Evolutionary conservation across 306 rosid genomes (phyloP), one percentile per base, ranked within the genome.

Genomic region (Citrullus colocynthis): DNA sequence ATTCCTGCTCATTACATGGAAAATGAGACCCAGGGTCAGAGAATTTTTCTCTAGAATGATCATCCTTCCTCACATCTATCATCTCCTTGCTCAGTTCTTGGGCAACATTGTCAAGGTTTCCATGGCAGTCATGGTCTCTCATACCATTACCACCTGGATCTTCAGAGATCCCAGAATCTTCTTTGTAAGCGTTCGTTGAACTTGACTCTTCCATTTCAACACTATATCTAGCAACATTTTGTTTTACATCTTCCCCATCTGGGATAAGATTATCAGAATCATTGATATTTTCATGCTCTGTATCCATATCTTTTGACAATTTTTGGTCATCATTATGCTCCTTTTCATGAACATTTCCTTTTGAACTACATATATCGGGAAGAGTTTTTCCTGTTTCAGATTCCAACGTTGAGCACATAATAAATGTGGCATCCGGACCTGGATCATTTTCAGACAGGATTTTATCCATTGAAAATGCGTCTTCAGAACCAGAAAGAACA

Each of bases 381-480:
- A 48, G 71, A 64, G 58, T n/a, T 45, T 85, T 82, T 75, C 78
- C 56, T 76, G 61, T 63, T 59, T 76, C 82, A 34, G 59, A 66
- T 81, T 84, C 86, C 45, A 55, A 57, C 71, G 76, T 49, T 42
- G 80, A 32, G 74, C 49, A 36, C 8, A 10, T 62, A 78, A 80
- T 74, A 61, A 67, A 78, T n/a, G 75, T 58, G 84, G 73, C 82
- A 75, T 75, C 75, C 4, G 78, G 34, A 60, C 83, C 75, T 65
- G 75, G 75, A 80, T 72, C 76, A 8, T 63, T 54, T 59, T 80
- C 81, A 21, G 75, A 78, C 32, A 58, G 20, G 57, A 59, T 76
- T 78, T 51, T 15, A 76, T 87, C 77, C 48, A 65, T 39, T 39
- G 58, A 82, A 51, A 80, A 79, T 34, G 21, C 51, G 74, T 65